Percentiles rank a stretch among this genome's conserved stretches.
Conservation (phyloP, 2,329 filamentous ascomycete genomes). For the Apiospora pterosperma region DNA sequence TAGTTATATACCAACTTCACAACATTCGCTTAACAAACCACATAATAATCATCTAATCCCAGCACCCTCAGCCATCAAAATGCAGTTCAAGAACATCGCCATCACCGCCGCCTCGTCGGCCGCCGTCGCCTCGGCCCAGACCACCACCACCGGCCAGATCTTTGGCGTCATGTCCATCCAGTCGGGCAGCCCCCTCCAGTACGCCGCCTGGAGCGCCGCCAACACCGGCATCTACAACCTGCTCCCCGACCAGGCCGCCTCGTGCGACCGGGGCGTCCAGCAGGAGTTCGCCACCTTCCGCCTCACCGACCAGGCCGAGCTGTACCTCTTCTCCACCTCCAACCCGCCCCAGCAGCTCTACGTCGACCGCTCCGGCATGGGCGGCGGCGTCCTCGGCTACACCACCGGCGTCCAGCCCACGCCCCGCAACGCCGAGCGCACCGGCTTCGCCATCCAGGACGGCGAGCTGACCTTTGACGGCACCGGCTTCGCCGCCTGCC, state of each 20-base stretch:
- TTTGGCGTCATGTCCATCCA: constrained; percentile 50
- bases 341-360: constrained; percentile 44
- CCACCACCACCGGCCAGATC: constrained; percentile 21
- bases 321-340: constrained; percentile 45
- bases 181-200: constrained; percentile 47
- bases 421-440: constrained; percentile 40
- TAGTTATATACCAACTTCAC: neutral
- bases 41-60: neutral
- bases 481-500: constrained; percentile 49
- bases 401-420: constrained; percentile 38
- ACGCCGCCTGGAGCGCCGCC: constrained; percentile 40
- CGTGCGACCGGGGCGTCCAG: constrained; percentile 37
- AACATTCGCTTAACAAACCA: too few relatives aligned
- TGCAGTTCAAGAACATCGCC: constrained; percentile 5
- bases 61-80: neutral
- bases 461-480: constrained; percentile 45
- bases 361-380: constrained; percentile 57
- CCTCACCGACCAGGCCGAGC: constrained; percentile 37
- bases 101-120: constrained; percentile 14
- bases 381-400: constrained; percentile 41
- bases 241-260: constrained; percentile 41
- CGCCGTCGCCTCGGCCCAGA: constrained; percentile 24
- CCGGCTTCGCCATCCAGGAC: constrained; percentile 42
- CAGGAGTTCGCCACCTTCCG: constrained; percentile 46
- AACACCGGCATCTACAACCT: constrained; percentile 41